phyloP scores from a whole-genome alignment of 2,329 filamentous ascomycete species.

The Microascus cirrosus region DNA sequence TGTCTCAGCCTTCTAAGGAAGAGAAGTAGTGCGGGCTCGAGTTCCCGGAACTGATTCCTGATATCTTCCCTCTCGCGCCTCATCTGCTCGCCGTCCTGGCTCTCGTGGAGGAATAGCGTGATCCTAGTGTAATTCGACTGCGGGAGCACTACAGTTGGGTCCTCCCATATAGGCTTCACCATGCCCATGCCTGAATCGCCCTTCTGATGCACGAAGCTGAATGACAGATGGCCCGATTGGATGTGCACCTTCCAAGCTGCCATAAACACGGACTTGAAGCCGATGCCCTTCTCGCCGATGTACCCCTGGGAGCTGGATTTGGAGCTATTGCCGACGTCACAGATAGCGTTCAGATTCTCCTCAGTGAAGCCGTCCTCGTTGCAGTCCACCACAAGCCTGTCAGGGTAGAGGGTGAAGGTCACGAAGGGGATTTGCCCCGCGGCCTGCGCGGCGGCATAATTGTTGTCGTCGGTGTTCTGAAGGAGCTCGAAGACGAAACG shows the following conservation, averaged over 20 bases:
- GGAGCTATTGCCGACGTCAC: conserved; percentile 30
- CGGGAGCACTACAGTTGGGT: conserved; percentile 8
- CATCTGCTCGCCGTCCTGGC: conserved; percentile 10
- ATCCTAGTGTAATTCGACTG: conserved; percentile 18
- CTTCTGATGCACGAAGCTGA: conserved; percentile 26
- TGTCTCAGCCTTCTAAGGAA: conserved; percentile 27
- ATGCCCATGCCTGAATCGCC: conserved; percentile 37
- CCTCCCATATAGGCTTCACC: conserved; percentile 31
- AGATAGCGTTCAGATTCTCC: conserved; percentile 32
- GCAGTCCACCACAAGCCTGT: conserved; percentile 31
- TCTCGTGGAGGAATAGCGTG: conserved; percentile 22
- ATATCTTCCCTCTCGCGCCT: conserved; percentile 14
- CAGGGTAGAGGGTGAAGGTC: conserved; percentile 21
- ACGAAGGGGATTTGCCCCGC: conserved; percentile 16
- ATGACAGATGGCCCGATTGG: conserved; percentile 29
- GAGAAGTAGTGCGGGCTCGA: conserved; percentile 26
- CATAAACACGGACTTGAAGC: conserved; percentile 40
- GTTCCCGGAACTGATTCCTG: conserved; percentile 20
- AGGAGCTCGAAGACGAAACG: conserved; percentile 41
- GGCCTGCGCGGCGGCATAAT: conserved; percentile 16
- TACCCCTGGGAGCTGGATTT: conserved; percentile 28
- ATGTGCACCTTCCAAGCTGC: conserved; percentile 31
- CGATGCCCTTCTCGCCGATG: conserved; percentile 39
- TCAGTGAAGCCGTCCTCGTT: conserved; percentile 35
- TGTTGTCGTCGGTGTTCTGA: conserved; percentile 43